A percentile compares a stretch with the other conserved stretches of the same genome.
Evolutionary conservation across 306 rosid species (phyloP).

Genomic region (Comarum palustre): DNA sequence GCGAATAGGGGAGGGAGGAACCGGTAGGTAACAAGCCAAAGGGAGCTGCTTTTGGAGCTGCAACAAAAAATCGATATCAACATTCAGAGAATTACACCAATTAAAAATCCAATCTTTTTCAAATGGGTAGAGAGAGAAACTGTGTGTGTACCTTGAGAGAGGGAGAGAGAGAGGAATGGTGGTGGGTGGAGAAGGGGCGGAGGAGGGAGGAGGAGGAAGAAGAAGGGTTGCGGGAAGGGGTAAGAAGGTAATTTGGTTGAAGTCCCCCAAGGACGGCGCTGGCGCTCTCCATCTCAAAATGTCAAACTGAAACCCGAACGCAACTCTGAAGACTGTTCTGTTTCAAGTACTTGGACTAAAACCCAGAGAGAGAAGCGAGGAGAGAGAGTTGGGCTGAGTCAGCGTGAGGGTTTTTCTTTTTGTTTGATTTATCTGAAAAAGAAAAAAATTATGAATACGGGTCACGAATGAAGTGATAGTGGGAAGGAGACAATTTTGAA

Average conservation of each 20-base stretch:
- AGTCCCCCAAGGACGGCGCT: slow-evolving; percentile 48
- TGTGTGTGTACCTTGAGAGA: slow-evolving; percentile 41
- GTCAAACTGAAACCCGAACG: not conserved
- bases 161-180: slow-evolving; percentile 29
- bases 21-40: slow-evolving; percentile 31
- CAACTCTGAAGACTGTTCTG: not conserved
- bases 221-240: slow-evolving; percentile 38
- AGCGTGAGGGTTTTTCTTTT: not conserved
- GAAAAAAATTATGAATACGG: not conserved
- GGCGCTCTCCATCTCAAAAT: slow-evolving; percentile 57
- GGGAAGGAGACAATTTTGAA: not conserved
- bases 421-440: not conserved
- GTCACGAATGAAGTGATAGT: not conserved
- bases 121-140: not conserved
- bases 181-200: slow-evolving; percentile 22
- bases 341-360: not conserved
- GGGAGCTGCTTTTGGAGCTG: slow-evolving; percentile 52
- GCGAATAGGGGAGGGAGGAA: slow-evolving; percentile 41
- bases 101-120: not conserved
- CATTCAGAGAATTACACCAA: not conserved
- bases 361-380: not conserved
- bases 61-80: slow-evolving; percentile 9
- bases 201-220: slow-evolving; percentile 15
- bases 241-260: slow-evolving; percentile 39
- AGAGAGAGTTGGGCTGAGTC: not conserved